Evolutionary conservation across 1,139 yeast genomes (phyloP).

Genomic region (Suzukiozyma palmioleophila): DNA sequence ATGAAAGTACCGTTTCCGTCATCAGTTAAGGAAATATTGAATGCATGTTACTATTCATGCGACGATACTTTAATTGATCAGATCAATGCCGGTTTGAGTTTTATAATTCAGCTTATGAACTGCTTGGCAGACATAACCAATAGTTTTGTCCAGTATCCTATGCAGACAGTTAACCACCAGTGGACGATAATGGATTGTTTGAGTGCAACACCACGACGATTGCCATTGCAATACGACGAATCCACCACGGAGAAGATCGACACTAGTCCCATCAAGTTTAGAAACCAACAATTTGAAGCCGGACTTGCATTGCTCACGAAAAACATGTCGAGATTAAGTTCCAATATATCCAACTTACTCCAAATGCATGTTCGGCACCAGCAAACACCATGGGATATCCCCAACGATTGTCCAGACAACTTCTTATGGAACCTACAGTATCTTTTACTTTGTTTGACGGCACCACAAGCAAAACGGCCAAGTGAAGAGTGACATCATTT

Average conservation of each 20-base stretch:
- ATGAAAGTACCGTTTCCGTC: conserved; percentile 36
- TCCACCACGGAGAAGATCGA: conserved; percentile 18
- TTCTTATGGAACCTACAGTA: conserved; percentile 42
- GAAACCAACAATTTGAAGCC: conserved; percentile 29
- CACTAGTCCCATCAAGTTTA: conserved; percentile 9
- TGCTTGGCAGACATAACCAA: conserved; percentile 23
- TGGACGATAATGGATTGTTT: conserved; percentile 25
- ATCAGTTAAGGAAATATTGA: conserved; percentile 25
- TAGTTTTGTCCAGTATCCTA: conserved; percentile 24
- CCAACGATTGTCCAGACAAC: conserved; percentile 39
- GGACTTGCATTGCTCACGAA: conserved; percentile 32
- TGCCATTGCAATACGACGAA: conserved; percentile 28
- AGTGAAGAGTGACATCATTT: not conserved
- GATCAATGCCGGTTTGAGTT: conserved; percentile 32
- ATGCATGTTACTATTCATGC: conserved; percentile 24
- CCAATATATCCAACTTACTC: conserved; percentile 19
- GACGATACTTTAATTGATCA: conserved; percentile 15
- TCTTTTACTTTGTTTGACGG: conserved; percentile 34
- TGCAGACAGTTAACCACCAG: conserved; percentile 20
- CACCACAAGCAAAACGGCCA: conserved; percentile 10
- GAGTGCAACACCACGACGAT: conserved; percentile 14
- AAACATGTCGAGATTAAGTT: conserved; percentile 25
- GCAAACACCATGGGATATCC: conserved; percentile 20
- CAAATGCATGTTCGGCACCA: conserved; percentile 13
- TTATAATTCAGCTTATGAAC: conserved; percentile 25